Evolutionary conservation across 106 monocot species (phyloP).

Genomic region (Ottelia alismoides): DNA sequence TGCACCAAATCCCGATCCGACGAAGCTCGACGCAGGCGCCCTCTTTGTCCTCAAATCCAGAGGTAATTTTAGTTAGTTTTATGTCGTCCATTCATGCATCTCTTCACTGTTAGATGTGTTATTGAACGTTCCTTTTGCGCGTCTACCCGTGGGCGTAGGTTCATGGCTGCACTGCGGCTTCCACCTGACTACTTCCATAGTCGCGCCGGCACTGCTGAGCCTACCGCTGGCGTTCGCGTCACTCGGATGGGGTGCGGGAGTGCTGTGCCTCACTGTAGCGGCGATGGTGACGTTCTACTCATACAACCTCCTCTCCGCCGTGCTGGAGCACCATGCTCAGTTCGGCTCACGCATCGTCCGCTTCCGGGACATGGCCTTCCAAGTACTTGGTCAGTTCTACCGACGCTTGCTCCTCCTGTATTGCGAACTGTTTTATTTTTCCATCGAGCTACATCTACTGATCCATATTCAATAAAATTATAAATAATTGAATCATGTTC

Average conservation of each 20-base stretch:
- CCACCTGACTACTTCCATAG: constrained; percentile 82
- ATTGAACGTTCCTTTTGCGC: not conserved
- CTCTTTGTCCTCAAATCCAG: no score
- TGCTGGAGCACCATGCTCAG: constrained; percentile 58
- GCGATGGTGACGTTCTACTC: constrained; percentile 70
- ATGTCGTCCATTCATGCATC: no score
- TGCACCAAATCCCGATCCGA: no score
- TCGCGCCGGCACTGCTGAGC: constrained; percentile 73
- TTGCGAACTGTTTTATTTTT: no score
- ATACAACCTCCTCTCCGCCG: constrained; percentile 65
- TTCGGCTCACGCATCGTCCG: constrained; percentile 57
- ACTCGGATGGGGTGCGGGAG: constrained; percentile 50
- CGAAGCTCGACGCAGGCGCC: no score
- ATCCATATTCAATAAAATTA: no score
- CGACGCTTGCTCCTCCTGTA: no score
- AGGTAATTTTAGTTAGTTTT: no score
- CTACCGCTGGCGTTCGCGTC: no score
- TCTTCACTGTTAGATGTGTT: no score
- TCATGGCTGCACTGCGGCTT: constrained; percentile 81
- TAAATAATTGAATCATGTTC: no score
- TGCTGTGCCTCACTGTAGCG: constrained; percentile 28
- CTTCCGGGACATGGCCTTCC: constrained; percentile 67
- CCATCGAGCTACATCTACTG: no score
- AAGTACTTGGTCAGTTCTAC: constrained; percentile 65
- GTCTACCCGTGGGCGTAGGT: constrained; percentile 33